Evolutionary conservation across 108 stramenopile genomes (phyloP).

Genomic region (Conticribra weissflogii): DNA sequence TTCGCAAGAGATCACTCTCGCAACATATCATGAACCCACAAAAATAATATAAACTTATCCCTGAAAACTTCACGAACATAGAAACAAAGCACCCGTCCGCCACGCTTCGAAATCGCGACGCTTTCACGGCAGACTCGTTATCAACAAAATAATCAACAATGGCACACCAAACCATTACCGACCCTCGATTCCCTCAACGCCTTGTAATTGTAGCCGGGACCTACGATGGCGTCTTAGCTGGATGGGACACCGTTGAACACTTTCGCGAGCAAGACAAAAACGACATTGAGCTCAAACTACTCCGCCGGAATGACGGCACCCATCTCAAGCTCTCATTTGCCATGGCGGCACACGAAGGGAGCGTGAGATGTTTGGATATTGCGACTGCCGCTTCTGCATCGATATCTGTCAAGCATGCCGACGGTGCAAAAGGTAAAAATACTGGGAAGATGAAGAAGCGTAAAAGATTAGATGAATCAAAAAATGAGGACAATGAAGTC

Average conservation of each 20-base stretch:
- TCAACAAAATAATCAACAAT: not conserved
- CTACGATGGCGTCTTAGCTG: constrained; percentile 90
- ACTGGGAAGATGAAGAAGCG: constrained; percentile 8
- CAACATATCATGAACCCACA: no score
- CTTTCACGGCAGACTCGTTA: not conserved
- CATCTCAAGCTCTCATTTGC: constrained; percentile 75
- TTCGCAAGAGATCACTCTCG: not conserved
- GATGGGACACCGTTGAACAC: constrained; percentile 73
- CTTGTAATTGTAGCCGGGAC: constrained; percentile 72
- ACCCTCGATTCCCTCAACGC: constrained; percentile 23
- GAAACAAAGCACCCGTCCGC: not conserved
- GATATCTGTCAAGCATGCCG: not conserved
- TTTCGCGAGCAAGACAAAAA: constrained; percentile 21
- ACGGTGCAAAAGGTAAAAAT: not conserved
- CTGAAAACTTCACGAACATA: no score
- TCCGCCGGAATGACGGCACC: constrained; percentile 29
- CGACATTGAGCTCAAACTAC: constrained; percentile 30
- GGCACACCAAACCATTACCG: not conserved
- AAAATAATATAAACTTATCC: no score
- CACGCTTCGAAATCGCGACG: not conserved
- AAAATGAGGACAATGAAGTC: constrained; percentile 3
- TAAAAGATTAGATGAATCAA: constrained; percentile 6
- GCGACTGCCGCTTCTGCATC: constrained; percentile 31
- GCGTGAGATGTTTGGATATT: constrained; percentile 70
- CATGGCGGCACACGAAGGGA: constrained; percentile 79